Evolutionary conservation across 2,329 filamentous ascomycete genomes (phyloP), one percentile per base, ranked within the genome.

Genomic region (Decorospora gaudefroyi): DNA sequence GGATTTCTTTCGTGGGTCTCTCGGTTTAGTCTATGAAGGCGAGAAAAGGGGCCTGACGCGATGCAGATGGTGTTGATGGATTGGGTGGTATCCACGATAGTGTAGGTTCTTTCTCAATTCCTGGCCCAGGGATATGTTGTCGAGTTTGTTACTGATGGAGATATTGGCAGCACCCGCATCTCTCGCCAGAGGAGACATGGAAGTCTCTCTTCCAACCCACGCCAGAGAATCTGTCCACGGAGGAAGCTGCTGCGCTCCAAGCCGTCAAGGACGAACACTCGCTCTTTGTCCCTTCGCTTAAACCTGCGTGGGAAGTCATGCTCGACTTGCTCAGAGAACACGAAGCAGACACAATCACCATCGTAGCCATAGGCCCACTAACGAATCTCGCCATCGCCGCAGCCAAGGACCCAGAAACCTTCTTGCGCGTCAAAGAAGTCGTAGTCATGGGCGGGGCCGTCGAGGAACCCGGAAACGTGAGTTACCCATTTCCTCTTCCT

Each of bases 391-490:
- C 93, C 1, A 72, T 95, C 17, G 93, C 93, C 3, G 91, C 93
- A 2, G 85, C 90, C 10, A 84, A 90, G 62, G 92, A 97, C 57
- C 86, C 91, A 0, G 89, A 92, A 70, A 86, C 90, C 0, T 96
- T 99, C 70, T 78, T 99, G 42, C 83, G 84, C 29, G 88, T 85
- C 34, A 95, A 95, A 69, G 90, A 97, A 71, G 81, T 99, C 3
- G 86, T 96, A 3, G 88, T 96, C 32, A 99, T 99, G 93, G 93
- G 92, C 46, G 93, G 93, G 47, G 85, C 88, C 16, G 81, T 99
- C 40, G 78, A 87, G 46, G 74, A 84, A 30, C 80, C 84, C 36
- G 93, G 93, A 57, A 99, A 99, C 70, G 75, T 78, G 69, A 62
- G 61, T 59, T 1, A n/a, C 4, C 3, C 13, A 13, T 48, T 16